Evolutionary conservation across 2,329 filamentous ascomycete genomes (phyloP), one percentile per base, ranked within the genome.

Genomic region (Cladosporium sp.): DNA sequence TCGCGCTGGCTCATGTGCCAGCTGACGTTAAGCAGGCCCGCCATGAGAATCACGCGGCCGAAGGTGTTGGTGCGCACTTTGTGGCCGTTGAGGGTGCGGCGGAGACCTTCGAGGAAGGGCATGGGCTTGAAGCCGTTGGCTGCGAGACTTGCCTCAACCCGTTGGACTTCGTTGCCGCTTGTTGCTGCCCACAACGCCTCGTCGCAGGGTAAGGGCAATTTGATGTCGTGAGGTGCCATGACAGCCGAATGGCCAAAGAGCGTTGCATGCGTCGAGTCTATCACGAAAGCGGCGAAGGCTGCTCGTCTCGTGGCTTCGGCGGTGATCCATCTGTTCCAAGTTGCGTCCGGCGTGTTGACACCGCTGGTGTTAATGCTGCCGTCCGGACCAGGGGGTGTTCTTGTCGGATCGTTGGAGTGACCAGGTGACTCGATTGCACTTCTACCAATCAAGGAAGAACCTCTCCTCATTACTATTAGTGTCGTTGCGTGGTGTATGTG

Each of bases 1-100:
- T 97, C 93, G 63, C 92, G 82, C 67, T 97, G 91, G 65, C 95
- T 93, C 87, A 97, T 92, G 68, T 97, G 92, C 89, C 90, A 97
- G 64, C 88, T 93, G 24, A 97, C 89, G 58, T 89, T 96, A 19
- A 97, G 75, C 22, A 99, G 73, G 0, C 93, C 93, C 1, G 92
- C 87, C 90, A 97, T 97, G 45, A 99, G 77, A 39, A 96, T 89
- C 2, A 88, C 93, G 34, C 93, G 84, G 1, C 92, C 93, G 64
- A 97, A 99, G 0, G 89, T 86, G 66, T 96, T 96, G 3, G 93
- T 97, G 47, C 85, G 83, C 4, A 97, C 91, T 51, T 82, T 83
- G 55, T 92, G 83, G n/a, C 84, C 84, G 58, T 89, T 92, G 17
- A 99, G 75, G 0, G 90, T 96, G 57, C 85, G 83, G 71, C 96